Conservation (phyloP, 495 filamentous ascomycete species). For the Schizothecium vesticola region DNA sequence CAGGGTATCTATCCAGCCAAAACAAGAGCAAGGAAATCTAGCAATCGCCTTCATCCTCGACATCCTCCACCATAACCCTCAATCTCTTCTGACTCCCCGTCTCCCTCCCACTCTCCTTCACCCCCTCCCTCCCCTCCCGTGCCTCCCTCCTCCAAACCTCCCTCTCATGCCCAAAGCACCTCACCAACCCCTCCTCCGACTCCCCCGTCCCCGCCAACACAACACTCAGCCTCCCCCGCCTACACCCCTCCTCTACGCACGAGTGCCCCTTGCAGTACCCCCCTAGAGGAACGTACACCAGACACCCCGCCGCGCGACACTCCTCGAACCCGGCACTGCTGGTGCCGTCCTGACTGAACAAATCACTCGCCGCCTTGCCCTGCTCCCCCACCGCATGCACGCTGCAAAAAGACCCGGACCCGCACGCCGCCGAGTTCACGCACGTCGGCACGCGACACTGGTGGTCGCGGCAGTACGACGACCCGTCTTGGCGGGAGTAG, state of each 20-base stretch:
- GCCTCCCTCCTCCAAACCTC: not conserved
- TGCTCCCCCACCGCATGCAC: not conserved
- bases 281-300: not conserved
- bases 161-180: constrained; percentile 2
- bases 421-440: not conserved
- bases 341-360: not conserved
- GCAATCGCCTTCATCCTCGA: not conserved
- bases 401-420: not conserved
- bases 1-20: not conserved
- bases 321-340: constrained; percentile 1
- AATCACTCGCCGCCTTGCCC: not conserved
- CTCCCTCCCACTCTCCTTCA: not conserved
- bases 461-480: constrained; percentile 2
- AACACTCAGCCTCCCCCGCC: not conserved
- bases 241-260: constrained; percentile 6
- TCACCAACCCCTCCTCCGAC: not conserved
- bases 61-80: constrained; percentile 4
- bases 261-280: constrained; percentile 7
- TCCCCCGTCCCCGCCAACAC: not conserved
- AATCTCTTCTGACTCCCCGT: not conserved
- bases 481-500: not conserved
- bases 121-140: not conserved
- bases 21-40: not conserved
- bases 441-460: not conserved
- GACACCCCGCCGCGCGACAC: not conserved